Evolutionary conservation across 2,329 filamentous ascomycete genomes (phyloP), one percentile per base, ranked within the genome.

Genomic region (Claviceps digitariae): DNA sequence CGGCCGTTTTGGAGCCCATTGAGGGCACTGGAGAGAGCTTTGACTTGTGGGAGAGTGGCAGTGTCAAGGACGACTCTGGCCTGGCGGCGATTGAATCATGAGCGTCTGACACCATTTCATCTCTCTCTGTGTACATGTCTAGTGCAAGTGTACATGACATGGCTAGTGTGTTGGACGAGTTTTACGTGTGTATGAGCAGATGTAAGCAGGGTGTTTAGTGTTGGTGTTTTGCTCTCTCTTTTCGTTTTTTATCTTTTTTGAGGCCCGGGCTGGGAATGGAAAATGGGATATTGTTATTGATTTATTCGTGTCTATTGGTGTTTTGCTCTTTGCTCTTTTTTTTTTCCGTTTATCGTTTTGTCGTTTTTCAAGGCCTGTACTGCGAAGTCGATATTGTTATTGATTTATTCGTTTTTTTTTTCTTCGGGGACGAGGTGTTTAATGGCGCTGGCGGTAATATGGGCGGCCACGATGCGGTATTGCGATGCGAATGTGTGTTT

Each of bases 1-100:
- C 76, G 2, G 71, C 74, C 1, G 61, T 77, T 2, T 66, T 83
- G 15, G 66, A 76, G 52, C 75, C 78, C 1, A 72, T 83, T 5
- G 78, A 83, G 52, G 80, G 77, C 48, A 76, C 78, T 0, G 78
- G 75, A 43, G 78, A 82, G 59, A 74, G 68, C 63, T 81, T 87
- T 60, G 81, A 85, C 60, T 73, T 87, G 17, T 87, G 83, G 83
- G 84, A 87, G 66, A 86, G 82, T 62, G 76, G 74, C 27, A 86
- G 81, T 65, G 75, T 77, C 27, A 78, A 80, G 58, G 83, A 81
- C 48, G 82, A 79, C 53, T 61, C 66, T 1, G 74, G 75, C 54
- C 52, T 55, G n/a, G 10, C 44, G n/a, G 48, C 50, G 46, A 54
- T 58, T 1, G 62, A 58, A 48, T 65, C 62, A 58, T 64, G 55